Evolutionary conservation across 2,329 filamentous ascomycete genomes (phyloP).

Genomic region (Xylariaceae sp.): DNA sequence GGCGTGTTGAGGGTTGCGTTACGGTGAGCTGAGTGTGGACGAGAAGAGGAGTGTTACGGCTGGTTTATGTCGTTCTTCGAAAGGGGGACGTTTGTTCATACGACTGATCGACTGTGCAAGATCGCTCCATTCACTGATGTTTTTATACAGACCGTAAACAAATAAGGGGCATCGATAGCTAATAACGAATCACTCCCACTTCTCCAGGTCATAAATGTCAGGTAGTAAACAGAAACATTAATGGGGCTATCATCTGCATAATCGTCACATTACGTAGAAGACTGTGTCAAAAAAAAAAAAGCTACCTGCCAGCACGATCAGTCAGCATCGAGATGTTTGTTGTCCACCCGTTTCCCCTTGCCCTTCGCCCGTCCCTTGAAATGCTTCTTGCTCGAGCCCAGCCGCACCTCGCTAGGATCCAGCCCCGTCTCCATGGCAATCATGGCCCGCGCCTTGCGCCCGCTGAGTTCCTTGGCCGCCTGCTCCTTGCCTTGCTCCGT

Average conservation of each 20-base stretch:
- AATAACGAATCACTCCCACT: too few relatives aligned
- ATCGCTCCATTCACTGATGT: too few relatives aligned
- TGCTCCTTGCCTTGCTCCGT: slow-evolving; percentile 63
- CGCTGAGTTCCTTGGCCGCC: slow-evolving; percentile 63
- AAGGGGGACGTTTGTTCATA: too few relatives aligned
- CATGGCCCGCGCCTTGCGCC: slow-evolving; percentile 76
- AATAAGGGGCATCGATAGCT: too few relatives aligned
- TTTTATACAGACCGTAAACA: too few relatives aligned
- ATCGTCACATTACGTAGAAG: not conserved
- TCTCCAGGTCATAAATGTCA: too few relatives aligned
- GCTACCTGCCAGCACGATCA: slow-evolving; percentile 28
- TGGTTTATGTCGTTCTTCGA: too few relatives aligned
- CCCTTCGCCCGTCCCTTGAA: slow-evolving; percentile 72
- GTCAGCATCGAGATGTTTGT: slow-evolving; percentile 29
- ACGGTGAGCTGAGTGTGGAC: too few relatives aligned
- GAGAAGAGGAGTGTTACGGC: too few relatives aligned
- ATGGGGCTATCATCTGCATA: not conserved
- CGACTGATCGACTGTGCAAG: too few relatives aligned
- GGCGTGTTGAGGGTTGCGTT: too few relatives aligned
- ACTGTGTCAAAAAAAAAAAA: not conserved
- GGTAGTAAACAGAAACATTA: too few relatives aligned
- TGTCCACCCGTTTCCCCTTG: slow-evolving; percentile 48
- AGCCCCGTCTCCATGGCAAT: slow-evolving; percentile 78
- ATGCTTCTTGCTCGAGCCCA: slow-evolving; percentile 78
- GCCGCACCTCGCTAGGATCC: slow-evolving; percentile 70